These are phyloP conservation scores for Hylodesmum podocarpum DNA, from an alignment of 306 rosid genomes.

Conservation along the genomic window DNA sequence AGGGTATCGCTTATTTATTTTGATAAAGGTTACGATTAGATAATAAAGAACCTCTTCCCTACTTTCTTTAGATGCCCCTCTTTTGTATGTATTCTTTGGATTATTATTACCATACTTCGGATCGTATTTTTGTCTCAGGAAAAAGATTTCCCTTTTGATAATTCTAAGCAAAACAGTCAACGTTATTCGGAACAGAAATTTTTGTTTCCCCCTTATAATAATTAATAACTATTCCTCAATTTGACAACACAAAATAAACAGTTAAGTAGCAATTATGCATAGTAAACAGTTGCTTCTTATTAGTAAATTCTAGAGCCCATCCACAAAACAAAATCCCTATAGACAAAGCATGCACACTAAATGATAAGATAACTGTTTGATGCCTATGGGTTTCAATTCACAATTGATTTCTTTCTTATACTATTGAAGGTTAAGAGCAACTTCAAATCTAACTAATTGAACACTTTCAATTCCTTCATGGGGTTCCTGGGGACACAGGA, in stretches of 20 bases:
- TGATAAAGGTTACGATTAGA: slow-evolving; percentile 40
- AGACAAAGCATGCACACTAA: neutral
- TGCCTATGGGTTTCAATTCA: neutral
- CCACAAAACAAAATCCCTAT: neutral
- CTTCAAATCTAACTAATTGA: slow-evolving; percentile 27
- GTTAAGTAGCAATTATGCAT: neutral
- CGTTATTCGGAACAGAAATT: neutral
- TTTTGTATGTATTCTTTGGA: slow-evolving; percentile 28
- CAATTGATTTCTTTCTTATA: neutral
- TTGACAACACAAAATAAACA: neutral
- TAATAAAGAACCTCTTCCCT: slow-evolving; percentile 19
- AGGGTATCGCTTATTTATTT: slow-evolving; percentile 44
- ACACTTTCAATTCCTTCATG: slow-evolving; percentile 14
- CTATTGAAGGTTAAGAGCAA: neutral
- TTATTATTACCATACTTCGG: slow-evolving; percentile 13
- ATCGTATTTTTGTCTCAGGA: slow-evolving; percentile 32
- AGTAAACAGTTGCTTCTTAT: slow-evolving; percentile 20
- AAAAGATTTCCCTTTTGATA: slow-evolving; percentile 32
- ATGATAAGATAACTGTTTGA: slow-evolving; percentile 10
- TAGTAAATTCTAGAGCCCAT: slow-evolving; percentile 2
- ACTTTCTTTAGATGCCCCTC: slow-evolving; percentile 49
- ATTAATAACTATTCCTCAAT: neutral
- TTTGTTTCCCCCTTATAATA: neutral
- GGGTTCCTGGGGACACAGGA: slow-evolving; percentile 31
- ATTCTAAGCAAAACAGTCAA: slow-evolving; percentile 29